Evolutionary conservation across 2,329 filamentous ascomycete species (phyloP), one percentile per base, ranked within the genome.

Genomic region (Fusarium miscanthi): DNA sequence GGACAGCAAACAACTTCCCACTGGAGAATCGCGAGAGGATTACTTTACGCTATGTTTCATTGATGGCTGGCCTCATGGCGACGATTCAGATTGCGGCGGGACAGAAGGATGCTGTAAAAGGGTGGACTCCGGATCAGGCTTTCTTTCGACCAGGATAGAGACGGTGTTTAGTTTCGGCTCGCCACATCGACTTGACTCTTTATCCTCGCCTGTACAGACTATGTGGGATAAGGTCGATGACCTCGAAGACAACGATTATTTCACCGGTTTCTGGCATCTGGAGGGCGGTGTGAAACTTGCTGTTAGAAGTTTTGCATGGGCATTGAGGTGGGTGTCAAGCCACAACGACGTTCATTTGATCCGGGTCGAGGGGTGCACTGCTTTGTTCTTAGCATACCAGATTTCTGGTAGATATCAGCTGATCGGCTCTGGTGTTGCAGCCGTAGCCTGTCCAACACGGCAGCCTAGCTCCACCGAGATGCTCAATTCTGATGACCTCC

Each of bases 281-380:
- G 4, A 35, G 17, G 3, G 0, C 1, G 21, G n/a, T 0, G 2
- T 16, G 4, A 21, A 21, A 21, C 12, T 51, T 35, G 48, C 17
- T 4, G 19, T 51, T 4, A 7, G 48, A 11, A 25, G 30, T 2
- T 14, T 25, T 25, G 3, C 30, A 35, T 25, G n/a, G 30, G 21
- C 8, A 33, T 35, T 35, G 16, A 33, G 13, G 6, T 19, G 3
- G 19, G 0, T 31, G 0, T 0, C 7, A 1, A 0, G 3, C 0
- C 2, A 8, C 2, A 0, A 2, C 0, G 0, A 13, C 10, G 3
- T 23, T 14, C 8, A 51, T 25, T 12, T 51, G 2, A 25, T 51
- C 3, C 11, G 48, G 0, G 6, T 21, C 12, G 31, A 51, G 3
- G 48, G 48, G 2, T 51, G 31, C 6, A 10, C 2, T 11, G 0